Evolutionary conservation across 2,329 filamentous ascomycete species (phyloP).

Genomic region (Pseudogymnoascus sp.): DNA sequence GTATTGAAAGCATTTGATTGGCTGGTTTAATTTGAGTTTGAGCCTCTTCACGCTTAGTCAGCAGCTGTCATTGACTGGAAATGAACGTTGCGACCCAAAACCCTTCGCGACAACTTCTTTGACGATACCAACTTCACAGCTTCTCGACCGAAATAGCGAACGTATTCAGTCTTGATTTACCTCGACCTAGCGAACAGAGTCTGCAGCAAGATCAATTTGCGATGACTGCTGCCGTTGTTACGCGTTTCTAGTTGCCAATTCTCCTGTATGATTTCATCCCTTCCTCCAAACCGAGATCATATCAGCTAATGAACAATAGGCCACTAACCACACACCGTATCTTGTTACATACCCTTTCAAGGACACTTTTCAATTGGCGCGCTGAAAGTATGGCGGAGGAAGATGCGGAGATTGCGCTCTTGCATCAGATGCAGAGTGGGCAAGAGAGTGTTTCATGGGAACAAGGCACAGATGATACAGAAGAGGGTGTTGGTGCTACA

Average conservation of each 20-base stretch:
- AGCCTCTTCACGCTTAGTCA: not conserved
- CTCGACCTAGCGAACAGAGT: not conserved
- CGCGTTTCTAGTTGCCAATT: not conserved
- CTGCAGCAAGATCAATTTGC: not conserved
- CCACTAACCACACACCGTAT: not conserved
- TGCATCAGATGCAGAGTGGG: constrained; percentile 30
- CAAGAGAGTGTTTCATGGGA: constrained; percentile 28
- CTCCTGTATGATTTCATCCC: not conserved
- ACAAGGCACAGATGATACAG: constrained; percentile 20
- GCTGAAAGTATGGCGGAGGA: constrained; percentile 27
- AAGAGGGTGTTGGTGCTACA: constrained; percentile 26
- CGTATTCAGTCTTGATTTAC: not conserved
- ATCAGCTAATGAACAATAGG: constrained; percentile 3
- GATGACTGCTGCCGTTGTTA: constrained; percentile 1
- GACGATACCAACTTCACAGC: not conserved
- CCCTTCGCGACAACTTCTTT: not conserved
- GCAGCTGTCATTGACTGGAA: not conserved
- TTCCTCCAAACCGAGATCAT: not conserved
- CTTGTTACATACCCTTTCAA: not conserved
- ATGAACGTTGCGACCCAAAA: not conserved
- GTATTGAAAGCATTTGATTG: not conserved
- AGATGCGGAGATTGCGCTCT: constrained; percentile 31
- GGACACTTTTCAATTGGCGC: not conserved
- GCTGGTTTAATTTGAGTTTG: not conserved
- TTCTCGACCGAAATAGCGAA: not conserved